phyloP scores from a whole-genome alignment of 2,329 filamentous ascomycete genomes.

The Lecanicillium sp. region DNA sequence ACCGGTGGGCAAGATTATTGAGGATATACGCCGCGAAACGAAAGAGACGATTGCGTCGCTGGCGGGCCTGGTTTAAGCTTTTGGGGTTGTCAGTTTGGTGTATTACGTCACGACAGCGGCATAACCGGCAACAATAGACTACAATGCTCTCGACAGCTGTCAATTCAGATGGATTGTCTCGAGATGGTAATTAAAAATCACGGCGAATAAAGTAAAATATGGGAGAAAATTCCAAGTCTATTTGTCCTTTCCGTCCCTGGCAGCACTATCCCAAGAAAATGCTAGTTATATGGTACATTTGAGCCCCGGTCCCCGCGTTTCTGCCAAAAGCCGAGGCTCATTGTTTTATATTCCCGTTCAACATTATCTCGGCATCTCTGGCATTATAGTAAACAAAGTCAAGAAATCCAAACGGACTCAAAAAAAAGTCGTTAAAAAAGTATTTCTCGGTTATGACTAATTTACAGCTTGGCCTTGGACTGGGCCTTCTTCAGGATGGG shows the following conservation, averaged over 20 bases:
- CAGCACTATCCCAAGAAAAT: conserved; percentile 5
- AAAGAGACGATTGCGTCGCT: conserved; percentile 28
- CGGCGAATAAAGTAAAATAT: neutral
- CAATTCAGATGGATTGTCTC: too few relatives aligned
- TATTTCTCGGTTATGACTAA: neutral
- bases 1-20: conserved; percentile 38
- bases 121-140: too few relatives aligned
- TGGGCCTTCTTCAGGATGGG: conserved; percentile 85
- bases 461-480: conserved; percentile 75
- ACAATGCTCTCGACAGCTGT: too few relatives aligned
- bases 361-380: conserved; percentile 5
- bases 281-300: conserved; percentile 9
- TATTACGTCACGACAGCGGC: too few relatives aligned
- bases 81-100: neutral
- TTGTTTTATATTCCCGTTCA: neutral
- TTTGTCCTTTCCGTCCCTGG: neutral
- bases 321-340: neutral
- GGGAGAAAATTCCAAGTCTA: conserved; percentile 1
- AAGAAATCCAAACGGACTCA: neutral
- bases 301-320: too few relatives aligned
- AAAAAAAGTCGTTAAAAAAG: neutral
- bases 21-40: conserved; percentile 33
- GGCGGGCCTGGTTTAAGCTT: conserved; percentile 12
- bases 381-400: neutral
- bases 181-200: neutral